These are phyloP conservation scores for Penicillium aurantiogriseum DNA, from an alignment of 2,329 filamentous ascomycete genomes.

Conservation along the genomic window DNA sequence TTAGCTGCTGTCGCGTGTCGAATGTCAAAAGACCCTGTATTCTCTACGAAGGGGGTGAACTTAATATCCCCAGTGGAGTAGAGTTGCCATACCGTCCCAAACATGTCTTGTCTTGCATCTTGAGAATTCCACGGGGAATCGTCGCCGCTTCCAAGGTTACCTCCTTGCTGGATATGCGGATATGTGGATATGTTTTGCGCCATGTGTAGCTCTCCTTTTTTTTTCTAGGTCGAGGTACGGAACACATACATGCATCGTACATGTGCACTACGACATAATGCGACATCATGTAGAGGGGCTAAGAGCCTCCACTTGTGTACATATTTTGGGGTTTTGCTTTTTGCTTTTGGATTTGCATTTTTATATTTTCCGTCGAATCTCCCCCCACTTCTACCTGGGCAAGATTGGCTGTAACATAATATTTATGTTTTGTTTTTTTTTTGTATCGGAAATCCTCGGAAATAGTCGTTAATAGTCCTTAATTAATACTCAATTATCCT, in stretches of 20 bases:
- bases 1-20: background rate
- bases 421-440: background rate
- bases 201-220: constrained; percentile 2
- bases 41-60: background rate
- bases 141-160: background rate
- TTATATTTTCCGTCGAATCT: background rate
- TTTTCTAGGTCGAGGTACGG: background rate
- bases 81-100: background rate
- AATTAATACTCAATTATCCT: background rate
- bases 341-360: background rate
- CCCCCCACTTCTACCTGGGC: background rate
- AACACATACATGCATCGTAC: background rate
- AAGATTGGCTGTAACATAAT: too few species aligned
- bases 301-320: background rate
- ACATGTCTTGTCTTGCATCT: constrained; percentile 6
- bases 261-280: background rate
- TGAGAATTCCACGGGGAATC: constrained; percentile 5
- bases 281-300: background rate
- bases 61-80: background rate
- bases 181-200: background rate
- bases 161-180: background rate
- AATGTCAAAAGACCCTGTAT: background rate
- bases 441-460: too few species aligned
- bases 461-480: background rate
- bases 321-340: background rate